Base-by-base conservation (phyloP, 2,329 filamentous ascomycete genomes). In the Aureobasidium uvarum region DNA sequence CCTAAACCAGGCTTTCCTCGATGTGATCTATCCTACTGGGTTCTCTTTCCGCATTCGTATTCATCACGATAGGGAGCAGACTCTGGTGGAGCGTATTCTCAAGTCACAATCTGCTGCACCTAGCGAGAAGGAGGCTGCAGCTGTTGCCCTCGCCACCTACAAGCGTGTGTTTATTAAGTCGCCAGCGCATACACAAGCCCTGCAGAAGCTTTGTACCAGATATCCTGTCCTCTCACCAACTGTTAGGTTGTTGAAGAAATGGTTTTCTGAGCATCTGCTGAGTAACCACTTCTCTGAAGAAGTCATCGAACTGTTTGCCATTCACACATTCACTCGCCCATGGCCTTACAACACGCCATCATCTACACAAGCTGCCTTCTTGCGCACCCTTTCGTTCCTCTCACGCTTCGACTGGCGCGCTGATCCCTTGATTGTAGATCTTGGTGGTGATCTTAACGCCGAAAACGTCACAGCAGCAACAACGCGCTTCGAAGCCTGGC, bases 331-430 rank as follows among this genome's bases (percentile, higher is more conserved):
- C 78, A 80, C 95, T 10, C 86, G 89, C 56, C 90, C 92, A 0
- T 87, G 90, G 69, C 92, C 95, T 0, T 97, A 91, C 89, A 79
- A 84, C 43, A 80, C 84, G 0, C 94, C 96, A 0, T 89, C 89
- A 0, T 94, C 89, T 70, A 82, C 89, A 11, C 87, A 87, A 71
- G 89, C 89, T 0, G 95, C 91, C 5, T 94, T 99, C 73, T 78
- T 96, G 33, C 87, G 93, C 25, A 90, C 91, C 0, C 80, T 99
- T 1, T 80, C 88, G 38, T 89, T 94, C 75, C 81, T 99, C 16
- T 86, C 92, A 1, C 84, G 87, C 48, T 99, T 95, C 92, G 92
- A 98, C 75, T 99, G 95, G 95, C 86, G 90, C 33, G 82, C 87
- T 8, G 88, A 92, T 62, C 90, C 95, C 1, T 81, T 98, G 38